Percentiles rank a stretch among this genome's conserved stretches.
These are phyloP conservation scores for Colletotrichum zoysiae DNA, from an alignment of 2,329 filamentous ascomycete genomes.

Conservation along the genomic window DNA sequence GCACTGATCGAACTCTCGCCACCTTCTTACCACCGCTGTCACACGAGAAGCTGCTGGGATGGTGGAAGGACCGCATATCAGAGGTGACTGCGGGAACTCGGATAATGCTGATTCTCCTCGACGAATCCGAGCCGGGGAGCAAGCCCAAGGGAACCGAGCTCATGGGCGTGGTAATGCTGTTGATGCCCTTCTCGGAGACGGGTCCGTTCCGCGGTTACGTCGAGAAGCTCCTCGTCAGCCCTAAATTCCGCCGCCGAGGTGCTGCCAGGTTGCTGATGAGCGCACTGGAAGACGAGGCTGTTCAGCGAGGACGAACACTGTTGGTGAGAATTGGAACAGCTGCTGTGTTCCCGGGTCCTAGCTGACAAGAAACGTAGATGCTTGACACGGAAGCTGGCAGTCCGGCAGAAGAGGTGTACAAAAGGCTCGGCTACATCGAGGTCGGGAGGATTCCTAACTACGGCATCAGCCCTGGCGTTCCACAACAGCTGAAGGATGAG, in stretches of 20 bases:
- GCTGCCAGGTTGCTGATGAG: conserved; percentile 65
- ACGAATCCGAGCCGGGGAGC: conserved; percentile 49
- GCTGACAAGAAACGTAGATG: conserved; percentile 52
- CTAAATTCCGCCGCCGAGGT: conserved; percentile 62
- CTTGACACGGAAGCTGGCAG: conserved; percentile 66
- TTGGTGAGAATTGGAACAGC: conserved; percentile 58
- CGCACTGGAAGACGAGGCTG: conserved; percentile 68
- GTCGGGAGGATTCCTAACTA: conserved; percentile 68
- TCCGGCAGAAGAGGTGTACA: conserved; percentile 66
- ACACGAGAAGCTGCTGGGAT: conserved; percentile 66
- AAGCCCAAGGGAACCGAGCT: conserved; percentile 59
- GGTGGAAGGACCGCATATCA: conserved; percentile 67
- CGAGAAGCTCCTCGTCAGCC: conserved; percentile 70
- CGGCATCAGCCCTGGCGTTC: conserved; percentile 58
- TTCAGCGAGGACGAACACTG: conserved; percentile 60
- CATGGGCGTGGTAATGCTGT: conserved; percentile 69
- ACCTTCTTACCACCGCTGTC: conserved; percentile 71
- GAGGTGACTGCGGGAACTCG: conserved; percentile 60
- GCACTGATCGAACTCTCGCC: conserved; percentile 66
- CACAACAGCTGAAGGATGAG: conserved; percentile 61
- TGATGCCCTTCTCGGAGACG: conserved; percentile 66
- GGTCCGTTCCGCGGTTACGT: conserved; percentile 66
- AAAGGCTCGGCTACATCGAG: conserved; percentile 67
- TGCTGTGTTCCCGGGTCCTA: no score
- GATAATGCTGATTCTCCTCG: conserved; percentile 66